These are phyloP conservation scores for Eutrema japonicum DNA, from an alignment of 345 rosid species.

Conservation along the genomic window DNA sequence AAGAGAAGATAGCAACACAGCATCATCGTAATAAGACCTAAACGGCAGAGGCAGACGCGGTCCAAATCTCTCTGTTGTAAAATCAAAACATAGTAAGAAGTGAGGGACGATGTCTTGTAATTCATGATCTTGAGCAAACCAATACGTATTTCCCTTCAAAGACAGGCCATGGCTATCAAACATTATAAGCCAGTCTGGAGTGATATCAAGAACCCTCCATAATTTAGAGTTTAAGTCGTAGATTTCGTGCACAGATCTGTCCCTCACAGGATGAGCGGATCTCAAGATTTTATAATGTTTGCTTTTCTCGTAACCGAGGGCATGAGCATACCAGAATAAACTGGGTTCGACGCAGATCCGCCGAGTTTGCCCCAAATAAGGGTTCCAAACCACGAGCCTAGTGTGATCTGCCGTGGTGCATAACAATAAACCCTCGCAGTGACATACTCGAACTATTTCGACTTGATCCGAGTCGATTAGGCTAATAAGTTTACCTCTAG, in stretches of 20 bases:
- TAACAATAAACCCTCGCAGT: constrained; percentile 21
- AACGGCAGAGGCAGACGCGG: constrained; percentile 15
- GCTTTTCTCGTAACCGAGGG: constrained; percentile 9
- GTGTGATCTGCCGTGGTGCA: not conserved
- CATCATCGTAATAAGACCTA: not conserved
- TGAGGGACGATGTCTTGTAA: not conserved
- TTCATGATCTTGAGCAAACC: not conserved
- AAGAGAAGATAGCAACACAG: not conserved
- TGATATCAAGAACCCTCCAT: constrained; percentile 22
- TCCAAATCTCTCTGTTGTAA: not conserved
- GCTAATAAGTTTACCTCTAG: not conserved
- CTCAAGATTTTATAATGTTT: constrained; percentile 5
- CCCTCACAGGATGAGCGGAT: not conserved
- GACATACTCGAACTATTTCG: not conserved
- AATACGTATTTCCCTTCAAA: constrained; percentile 9
- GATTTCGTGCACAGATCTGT: not conserved
- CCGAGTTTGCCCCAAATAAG: not conserved
- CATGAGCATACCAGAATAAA: not conserved
- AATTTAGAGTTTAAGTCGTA: not conserved
- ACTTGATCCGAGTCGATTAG: not conserved
- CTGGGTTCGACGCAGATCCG: constrained; percentile 17
- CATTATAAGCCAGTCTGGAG: not conserved
- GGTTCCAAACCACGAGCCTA: constrained; percentile 30
- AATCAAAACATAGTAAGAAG: constrained; percentile 28
- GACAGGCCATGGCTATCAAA: not conserved